phyloP scores from a whole-genome alignment of 345 rosid species.

The Eucalyptus sp. region DNA sequence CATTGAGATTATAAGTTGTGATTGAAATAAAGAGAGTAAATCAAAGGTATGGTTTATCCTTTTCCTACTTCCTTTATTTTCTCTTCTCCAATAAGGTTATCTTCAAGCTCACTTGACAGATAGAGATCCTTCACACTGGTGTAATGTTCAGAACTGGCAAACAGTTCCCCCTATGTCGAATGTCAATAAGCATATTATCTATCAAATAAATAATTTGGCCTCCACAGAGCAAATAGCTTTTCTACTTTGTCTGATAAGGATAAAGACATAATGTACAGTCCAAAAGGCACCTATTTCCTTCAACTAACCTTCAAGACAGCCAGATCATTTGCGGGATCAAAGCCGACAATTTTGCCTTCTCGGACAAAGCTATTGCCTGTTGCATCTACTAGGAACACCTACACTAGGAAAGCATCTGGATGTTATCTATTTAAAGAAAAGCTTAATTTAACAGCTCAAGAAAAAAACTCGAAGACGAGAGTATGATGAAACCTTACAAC shows the following conservation, averaged over 20 bases:
- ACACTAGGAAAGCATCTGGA: not conserved
- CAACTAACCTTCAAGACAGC: slow-evolving; percentile 69
- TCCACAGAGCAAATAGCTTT: not conserved
- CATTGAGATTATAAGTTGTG: not conserved
- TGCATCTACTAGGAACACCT: slow-evolving; percentile 65
- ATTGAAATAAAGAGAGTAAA: not conserved
- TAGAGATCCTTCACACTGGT: not conserved
- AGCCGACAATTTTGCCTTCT: slow-evolving; percentile 60
- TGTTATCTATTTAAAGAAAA: not conserved
- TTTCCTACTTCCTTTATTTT: not conserved
- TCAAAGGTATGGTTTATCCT: not conserved
- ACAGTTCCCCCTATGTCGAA: not conserved
- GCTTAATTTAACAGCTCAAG: not conserved
- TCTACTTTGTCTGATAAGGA: not conserved
- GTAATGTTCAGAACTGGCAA: not conserved
- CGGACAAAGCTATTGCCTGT: slow-evolving; percentile 47
- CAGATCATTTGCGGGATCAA: slow-evolving; percentile 71
- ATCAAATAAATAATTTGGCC: not conserved
- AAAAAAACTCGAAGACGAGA: not conserved
- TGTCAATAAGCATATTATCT: not conserved
- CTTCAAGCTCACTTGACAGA: not conserved
- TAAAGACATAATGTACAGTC: not conserved
- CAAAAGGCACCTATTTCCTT: not conserved
- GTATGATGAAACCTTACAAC: slow-evolving; percentile 59
- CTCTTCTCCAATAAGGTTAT: not conserved